These are phyloP conservation scores for Chlamydomonas sphaeroides DNA, from an alignment of 139 green algal species.

Conservation along the genomic window DNA sequence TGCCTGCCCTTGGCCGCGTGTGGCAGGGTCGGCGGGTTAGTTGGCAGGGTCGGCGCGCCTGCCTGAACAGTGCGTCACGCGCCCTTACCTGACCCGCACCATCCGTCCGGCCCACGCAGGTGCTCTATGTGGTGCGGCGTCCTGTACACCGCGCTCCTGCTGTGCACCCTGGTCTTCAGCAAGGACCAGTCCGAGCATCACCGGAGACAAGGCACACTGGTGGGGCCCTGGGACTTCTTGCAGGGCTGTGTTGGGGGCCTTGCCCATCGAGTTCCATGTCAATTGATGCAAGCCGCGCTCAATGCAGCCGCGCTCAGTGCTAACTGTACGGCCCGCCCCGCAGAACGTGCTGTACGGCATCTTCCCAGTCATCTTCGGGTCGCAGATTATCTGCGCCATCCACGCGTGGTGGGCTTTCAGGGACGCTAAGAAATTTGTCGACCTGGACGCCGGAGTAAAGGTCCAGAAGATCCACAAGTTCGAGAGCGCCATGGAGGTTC, in stretches of 20 bases:
- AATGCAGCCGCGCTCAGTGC: too few species aligned
- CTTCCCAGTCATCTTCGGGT: slow-evolving; percentile 37
- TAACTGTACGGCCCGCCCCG: too few species aligned
- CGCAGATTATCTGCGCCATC: not conserved
- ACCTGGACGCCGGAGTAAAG: not conserved
- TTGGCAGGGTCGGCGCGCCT: too few species aligned
- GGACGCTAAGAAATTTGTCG: slow-evolving; percentile 11
- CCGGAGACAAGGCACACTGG: not conserved
- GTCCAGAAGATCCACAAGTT: slow-evolving; percentile 40
- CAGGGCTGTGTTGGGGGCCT: too few species aligned
- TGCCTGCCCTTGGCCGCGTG: too few species aligned
- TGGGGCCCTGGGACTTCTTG: too few species aligned
- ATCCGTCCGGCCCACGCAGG: too few species aligned
- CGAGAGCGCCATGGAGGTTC: slow-evolving; percentile 12
- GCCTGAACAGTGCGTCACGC: too few species aligned
- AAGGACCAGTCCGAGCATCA: not conserved
- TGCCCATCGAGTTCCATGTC: not conserved
- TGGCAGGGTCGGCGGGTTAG: too few species aligned
- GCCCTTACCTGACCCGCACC: too few species aligned
- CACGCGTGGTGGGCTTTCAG: slow-evolving; percentile 22
- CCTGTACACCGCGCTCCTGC: slow-evolving; percentile 1
- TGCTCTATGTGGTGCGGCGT: slow-evolving; percentile 36
- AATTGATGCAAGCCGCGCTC: too few species aligned
- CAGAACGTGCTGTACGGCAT: slow-evolving; percentile 49
- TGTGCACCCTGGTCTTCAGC: not conserved